Evolutionary conservation across 176 grass and related monocot species (phyloP).

Genomic region (Pharus latifolius): DNA sequence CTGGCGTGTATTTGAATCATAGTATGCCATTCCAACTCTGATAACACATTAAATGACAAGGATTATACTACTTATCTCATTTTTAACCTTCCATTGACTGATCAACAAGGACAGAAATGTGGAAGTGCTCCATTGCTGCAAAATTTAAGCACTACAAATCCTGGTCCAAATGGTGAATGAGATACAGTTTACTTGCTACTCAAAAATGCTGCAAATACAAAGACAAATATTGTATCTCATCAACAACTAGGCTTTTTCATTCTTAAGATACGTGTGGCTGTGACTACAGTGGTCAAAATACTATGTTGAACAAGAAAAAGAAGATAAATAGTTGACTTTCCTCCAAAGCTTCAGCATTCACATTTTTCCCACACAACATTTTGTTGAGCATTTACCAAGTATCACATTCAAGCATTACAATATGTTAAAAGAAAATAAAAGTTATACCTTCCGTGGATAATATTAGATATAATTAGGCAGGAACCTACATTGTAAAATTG

Average conservation of each 20-base stretch:
- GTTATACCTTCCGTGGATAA: no score
- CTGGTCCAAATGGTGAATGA: background rate
- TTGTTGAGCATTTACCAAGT: no score
- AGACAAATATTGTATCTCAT: background rate
- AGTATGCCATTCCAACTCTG: conserved; percentile 87
- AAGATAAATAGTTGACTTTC: no score
- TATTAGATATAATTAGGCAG: background rate
- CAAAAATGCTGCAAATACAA: background rate
- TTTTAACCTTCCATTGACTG: background rate
- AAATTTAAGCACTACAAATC: background rate
- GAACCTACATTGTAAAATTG: background rate
- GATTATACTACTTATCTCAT: background rate
- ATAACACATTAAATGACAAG: background rate
- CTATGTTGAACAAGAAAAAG: no score
- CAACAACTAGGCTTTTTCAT: background rate
- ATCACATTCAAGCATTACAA: no score
- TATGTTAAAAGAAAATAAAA: no score
- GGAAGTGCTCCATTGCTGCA: background rate
- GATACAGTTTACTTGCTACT: background rate
- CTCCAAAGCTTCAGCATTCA: no score
- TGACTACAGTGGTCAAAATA: no score
- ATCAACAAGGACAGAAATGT: background rate
- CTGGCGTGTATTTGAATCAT: conserved; percentile 69
- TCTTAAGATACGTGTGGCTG: background rate
- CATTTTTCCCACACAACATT: no score